phyloP scores from a whole-genome alignment of 2,329 filamentous ascomycete species.

The Penicillium decumbens region DNA sequence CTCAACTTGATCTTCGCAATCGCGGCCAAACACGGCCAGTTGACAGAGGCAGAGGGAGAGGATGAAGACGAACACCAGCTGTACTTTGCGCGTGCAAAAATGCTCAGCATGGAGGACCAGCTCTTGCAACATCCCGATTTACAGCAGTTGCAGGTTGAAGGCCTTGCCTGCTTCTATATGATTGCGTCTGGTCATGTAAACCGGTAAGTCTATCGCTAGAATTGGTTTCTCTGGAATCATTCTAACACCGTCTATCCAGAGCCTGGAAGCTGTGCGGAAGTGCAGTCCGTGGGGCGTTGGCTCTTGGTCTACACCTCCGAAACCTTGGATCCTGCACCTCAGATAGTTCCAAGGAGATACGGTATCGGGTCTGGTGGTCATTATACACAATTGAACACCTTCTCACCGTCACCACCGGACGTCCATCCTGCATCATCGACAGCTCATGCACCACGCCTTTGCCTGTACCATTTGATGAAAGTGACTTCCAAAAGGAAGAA shows the following conservation, averaged over 20 bases:
- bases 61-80: conserved; percentile 37
- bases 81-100: conserved; percentile 41
- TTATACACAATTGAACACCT: conserved; percentile 42
- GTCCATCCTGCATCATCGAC: conserved; percentile 42
- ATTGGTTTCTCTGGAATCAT: too few species aligned
- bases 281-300: conserved; percentile 39
- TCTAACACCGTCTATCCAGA: conserved; percentile 20
- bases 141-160: conserved; percentile 43
- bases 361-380: conserved; percentile 46
- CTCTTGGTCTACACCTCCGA: conserved; percentile 42
- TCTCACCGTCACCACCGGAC: conserved; percentile 43
- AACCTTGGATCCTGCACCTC: conserved; percentile 37
- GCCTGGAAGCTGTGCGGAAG: conserved; percentile 42
- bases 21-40: conserved; percentile 38
- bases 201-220: conserved; percentile 28
- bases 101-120: conserved; percentile 38
- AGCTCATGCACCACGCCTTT: conserved; percentile 41
- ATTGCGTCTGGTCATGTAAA: conserved; percentile 42
- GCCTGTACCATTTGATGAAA: conserved; percentile 41
- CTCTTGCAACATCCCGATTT: conserved; percentile 41
- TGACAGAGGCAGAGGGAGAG: conserved; percentile 36
- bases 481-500: conserved; percentile 35
- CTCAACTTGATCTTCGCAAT: conserved; percentile 46
- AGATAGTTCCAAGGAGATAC: conserved; percentile 41
- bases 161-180: conserved; percentile 42